A percentile compares a stretch with the other conserved stretches of the same genome.
Conservation (phyloP, 148 eudicot species). For the Cornus kousa region DNA sequence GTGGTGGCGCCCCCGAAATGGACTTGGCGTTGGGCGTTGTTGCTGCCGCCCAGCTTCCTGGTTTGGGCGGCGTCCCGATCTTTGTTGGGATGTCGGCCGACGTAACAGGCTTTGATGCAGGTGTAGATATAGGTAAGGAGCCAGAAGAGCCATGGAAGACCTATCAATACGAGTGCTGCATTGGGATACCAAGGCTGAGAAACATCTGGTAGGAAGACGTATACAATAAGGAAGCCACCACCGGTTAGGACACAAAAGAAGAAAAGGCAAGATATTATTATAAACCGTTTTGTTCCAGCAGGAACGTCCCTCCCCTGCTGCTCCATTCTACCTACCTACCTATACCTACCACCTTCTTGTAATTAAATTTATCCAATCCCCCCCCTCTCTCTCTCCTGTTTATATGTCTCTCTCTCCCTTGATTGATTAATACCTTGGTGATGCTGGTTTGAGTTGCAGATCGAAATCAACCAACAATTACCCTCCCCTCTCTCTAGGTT, state of each 20-base stretch:
- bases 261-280: constrained; percentile 18
- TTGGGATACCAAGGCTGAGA: constrained; percentile 24
- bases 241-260: constrained; percentile 24
- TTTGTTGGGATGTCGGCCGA: no score
- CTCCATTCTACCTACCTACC: constrained; percentile 15
- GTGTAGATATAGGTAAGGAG: constrained; percentile 23
- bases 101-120: constrained; percentile 16
- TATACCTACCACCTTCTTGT: no score
- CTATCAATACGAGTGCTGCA: constrained; percentile 24
- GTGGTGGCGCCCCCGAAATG: no score
- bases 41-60: no score
- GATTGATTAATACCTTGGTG: neutral
- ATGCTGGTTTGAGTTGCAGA: neutral
- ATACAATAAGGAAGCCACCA: constrained; percentile 24
- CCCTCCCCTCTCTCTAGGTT: neutral
- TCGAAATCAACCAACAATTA: no score
- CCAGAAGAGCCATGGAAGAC: constrained; percentile 34
- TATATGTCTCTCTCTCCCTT: neutral
- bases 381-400: neutral
- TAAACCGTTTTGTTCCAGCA: constrained; percentile 21
- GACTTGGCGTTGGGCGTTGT: no score
- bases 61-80: no score
- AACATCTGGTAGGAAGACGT: constrained; percentile 16
- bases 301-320: constrained; percentile 14
- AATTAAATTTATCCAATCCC: neutral